A percentile compares a stretch with the other conserved stretches of the same genome.
phyloP scores from a whole-genome alignment of 805 yeast species.

The Scheffersomyces ergatensis region DNA sequence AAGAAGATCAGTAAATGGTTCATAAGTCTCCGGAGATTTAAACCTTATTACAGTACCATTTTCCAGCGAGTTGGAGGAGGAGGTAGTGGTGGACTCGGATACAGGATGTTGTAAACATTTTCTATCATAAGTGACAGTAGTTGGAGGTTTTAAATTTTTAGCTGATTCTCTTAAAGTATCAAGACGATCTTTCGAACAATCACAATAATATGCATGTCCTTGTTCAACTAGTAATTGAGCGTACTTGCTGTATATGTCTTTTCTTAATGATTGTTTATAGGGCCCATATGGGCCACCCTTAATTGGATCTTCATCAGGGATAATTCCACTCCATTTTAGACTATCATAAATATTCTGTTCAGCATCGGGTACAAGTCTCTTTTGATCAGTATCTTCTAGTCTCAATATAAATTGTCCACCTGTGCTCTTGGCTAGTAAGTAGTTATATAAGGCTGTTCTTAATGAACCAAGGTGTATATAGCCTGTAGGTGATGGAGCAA shows the following conservation, averaged over 20 bases:
- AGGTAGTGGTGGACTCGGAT: conserved; percentile 35
- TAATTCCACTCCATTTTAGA: conserved; percentile 72
- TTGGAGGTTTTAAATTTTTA: conserved; percentile 73
- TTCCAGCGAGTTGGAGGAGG: no score
- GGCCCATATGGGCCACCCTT: conserved; percentile 64
- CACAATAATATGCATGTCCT: conserved; percentile 84
- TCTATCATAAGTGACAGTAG: conserved; percentile 89
- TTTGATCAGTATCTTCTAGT: conserved; percentile 91
- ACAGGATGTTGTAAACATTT: conserved; percentile 53
- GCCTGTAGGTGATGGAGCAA: conserved; percentile 99
- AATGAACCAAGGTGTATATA: conserved; percentile 89
- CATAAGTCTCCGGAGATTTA: conserved; percentile 70
- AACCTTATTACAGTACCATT: conserved; percentile 61
- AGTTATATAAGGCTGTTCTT: conserved; percentile 91
- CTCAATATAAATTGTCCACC: conserved; percentile 79
- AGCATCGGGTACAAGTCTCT: conserved; percentile 75
- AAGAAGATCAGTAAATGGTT: conserved; percentile 65
- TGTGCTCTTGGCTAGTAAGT: conserved; percentile 72
- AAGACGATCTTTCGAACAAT: conserved; percentile 78
- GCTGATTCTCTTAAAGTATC: conserved; percentile 70
- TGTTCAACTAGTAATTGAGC: conserved; percentile 52
- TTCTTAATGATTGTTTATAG: conserved; percentile 81
- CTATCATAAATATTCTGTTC: conserved; percentile 76
- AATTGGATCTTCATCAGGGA: conserved; percentile 79
- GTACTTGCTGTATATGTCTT: conserved; percentile 60